These are phyloP conservation scores for Hypholoma sublateritium DNA, from an alignment of 768 basidiomycete genomes.

Conservation along the genomic window DNA sequence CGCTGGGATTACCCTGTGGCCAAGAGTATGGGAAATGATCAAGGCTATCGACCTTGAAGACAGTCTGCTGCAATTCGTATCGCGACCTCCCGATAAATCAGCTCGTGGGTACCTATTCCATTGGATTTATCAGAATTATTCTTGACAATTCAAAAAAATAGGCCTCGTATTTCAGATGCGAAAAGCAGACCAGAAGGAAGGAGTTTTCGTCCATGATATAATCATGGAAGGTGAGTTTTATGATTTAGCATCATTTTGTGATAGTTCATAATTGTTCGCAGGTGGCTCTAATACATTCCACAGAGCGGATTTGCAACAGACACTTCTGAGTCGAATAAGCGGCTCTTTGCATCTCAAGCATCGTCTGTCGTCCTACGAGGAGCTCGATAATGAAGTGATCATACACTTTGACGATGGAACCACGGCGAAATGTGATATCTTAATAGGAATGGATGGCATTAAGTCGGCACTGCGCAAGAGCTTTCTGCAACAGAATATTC, in stretches of 20 bases:
- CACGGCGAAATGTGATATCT: constrained; percentile 33
- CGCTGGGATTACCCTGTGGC: constrained; percentile 43
- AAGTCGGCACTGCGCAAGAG: constrained; percentile 29
- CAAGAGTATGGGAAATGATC: constrained; percentile 37
- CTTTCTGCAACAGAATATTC: constrained; percentile 10
- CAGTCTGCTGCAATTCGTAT: constrained; percentile 11
- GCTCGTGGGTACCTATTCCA: constrained; percentile 6
- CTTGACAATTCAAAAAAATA: neutral
- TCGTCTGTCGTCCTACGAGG: constrained; percentile 30
- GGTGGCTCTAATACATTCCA: neutral
- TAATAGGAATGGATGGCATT: constrained; percentile 45
- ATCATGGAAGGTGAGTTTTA: constrained; percentile 19
- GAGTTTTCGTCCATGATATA: constrained; percentile 24
- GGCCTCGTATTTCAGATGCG: constrained; percentile 21
- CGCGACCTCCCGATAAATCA: constrained; percentile 10
- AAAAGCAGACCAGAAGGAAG: constrained; percentile 32
- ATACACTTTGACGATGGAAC: constrained; percentile 39
- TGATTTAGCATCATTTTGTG: neutral
- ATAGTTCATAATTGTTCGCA: neutral
- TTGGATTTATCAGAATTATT: neutral
- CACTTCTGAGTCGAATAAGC: neutral
- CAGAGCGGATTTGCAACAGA: constrained; percentile 1
- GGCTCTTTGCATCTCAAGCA: constrained; percentile 26
- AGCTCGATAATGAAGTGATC: constrained; percentile 21
- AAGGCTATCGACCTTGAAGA: constrained; percentile 35